A percentile compares a stretch with the other conserved stretches of the same genome.
Evolutionary conservation across 1,284 basidiomycete species (phyloP).

Genomic region (Schizophyllum amplum): DNA sequence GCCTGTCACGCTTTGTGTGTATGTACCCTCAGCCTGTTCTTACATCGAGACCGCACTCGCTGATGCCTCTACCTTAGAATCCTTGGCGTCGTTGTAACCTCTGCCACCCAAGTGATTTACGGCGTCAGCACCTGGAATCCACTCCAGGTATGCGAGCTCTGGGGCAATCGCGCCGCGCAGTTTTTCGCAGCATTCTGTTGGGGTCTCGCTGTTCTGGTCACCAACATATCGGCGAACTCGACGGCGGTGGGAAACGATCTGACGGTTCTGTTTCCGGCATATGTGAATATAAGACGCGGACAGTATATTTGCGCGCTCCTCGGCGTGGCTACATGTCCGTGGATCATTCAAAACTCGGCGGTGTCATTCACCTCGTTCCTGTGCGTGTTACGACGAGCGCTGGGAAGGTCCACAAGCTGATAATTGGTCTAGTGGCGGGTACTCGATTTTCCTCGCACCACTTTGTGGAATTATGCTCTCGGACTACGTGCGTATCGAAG

Average conservation of each 20-base stretch:
- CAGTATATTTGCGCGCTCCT: conserved; percentile 57
- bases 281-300: conserved; percentile 58
- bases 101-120: conserved; percentile 25
- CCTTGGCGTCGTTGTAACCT: conserved; percentile 18
- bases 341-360: conserved; percentile 16
- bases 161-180: conserved; percentile 58
- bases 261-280: conserved; percentile 21
- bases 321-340: conserved; percentile 31
- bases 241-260: conserved; percentile 17
- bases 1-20: conserved; percentile 18
- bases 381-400: background rate
- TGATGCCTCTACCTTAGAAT: conserved; percentile 8
- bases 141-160: conserved; percentile 39
- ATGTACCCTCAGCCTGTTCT: background rate
- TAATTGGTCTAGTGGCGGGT: conserved; percentile 9
- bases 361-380: conserved; percentile 13
- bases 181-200: conserved; percentile 59
- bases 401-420: background rate
- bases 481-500: conserved; percentile 17
- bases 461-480: conserved; percentile 35
- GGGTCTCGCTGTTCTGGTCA: conserved; percentile 49
- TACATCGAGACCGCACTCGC: background rate
- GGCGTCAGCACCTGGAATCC: conserved; percentile 44
- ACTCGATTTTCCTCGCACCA: conserved; percentile 33
- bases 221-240: conserved; percentile 54